Evolutionary conservation across 495 filamentous ascomycete genomes (phyloP).

Genomic region (Parathielavia appendiculata): DNA sequence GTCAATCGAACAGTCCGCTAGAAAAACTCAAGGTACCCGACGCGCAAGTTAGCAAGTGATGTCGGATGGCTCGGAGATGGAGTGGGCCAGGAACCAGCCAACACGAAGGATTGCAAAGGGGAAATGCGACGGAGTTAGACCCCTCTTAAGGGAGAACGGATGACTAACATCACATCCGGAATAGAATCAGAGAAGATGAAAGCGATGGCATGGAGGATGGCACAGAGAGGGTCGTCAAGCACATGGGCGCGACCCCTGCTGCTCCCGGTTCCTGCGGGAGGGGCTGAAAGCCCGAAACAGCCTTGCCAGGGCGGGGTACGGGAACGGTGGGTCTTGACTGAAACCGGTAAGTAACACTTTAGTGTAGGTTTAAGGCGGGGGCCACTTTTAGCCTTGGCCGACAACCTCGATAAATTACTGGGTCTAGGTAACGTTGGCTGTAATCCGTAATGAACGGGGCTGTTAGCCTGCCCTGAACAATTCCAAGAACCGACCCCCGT

Average conservation of each 20-base stretch:
- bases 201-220: neutral
- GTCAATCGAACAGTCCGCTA: neutral
- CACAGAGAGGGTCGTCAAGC: neutral
- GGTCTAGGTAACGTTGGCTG: no score
- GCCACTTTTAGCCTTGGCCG: no score
- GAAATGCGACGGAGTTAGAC: neutral
- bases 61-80: neutral
- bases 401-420: no score
- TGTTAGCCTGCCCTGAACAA: no score
- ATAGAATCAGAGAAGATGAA: neutral
- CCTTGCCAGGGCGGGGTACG: neutral
- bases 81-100: neutral
- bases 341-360: no score
- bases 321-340: neutral
- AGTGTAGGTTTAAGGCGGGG: no score
- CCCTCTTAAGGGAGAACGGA: neutral
- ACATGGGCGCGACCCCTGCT: neutral
- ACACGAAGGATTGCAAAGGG: neutral
- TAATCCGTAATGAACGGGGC: no score
- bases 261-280: neutral
- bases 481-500: no score
- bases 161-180: neutral
- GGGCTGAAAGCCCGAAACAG: neutral
- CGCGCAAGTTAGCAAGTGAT: neutral
- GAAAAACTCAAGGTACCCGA: no score